Conservation (phyloP, 345 rosid genomes). For the Nasturtium officinale region DNA sequence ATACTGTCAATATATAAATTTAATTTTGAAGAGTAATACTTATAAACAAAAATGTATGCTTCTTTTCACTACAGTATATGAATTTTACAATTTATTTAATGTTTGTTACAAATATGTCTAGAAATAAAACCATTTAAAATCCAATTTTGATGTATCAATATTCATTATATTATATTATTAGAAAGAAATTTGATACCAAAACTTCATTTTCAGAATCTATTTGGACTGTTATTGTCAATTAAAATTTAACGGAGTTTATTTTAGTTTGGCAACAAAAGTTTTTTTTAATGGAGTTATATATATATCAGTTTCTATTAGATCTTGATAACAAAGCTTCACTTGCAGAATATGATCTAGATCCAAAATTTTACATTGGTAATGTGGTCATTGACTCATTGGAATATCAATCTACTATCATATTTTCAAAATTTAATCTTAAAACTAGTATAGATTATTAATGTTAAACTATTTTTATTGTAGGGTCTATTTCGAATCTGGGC, state of each 20-base stretch:
- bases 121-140: background rate
- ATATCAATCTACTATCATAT: background rate
- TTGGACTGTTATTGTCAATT: background rate
- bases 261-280: background rate
- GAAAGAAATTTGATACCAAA: background rate
- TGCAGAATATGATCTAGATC: background rate
- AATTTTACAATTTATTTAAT: too few relatives aligned
- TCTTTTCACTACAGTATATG: too few relatives aligned
- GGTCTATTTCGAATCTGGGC: background rate
- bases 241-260: background rate
- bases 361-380: background rate
- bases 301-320: too few relatives aligned
- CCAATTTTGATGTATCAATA: background rate
- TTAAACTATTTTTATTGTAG: background rate
- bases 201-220: background rate
- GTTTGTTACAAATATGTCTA: too few relatives aligned
- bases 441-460: background rate
- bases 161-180: background rate
- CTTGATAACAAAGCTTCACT: background rate
- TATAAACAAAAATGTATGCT: too few relatives aligned
- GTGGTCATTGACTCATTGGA: background rate
- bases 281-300: background rate
- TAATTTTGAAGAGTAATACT: too few relatives aligned
- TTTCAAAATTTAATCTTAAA: background rate
- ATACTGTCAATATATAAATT: too few relatives aligned